phyloP scores from a whole-genome alignment of 192 early-diverging fungal genomes.

The Oehlia diaphana region DNA sequence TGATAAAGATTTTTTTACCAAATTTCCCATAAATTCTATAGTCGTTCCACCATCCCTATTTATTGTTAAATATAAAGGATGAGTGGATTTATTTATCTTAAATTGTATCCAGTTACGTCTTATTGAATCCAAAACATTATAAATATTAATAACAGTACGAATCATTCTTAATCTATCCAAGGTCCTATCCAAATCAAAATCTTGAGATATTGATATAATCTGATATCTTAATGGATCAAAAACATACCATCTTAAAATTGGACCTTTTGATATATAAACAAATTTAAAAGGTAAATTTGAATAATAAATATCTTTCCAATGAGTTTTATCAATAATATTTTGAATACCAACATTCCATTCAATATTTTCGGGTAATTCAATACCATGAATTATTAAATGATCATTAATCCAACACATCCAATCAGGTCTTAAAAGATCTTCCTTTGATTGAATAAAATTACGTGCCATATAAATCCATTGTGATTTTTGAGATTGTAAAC shows the following conservation, averaged over 20 bases:
- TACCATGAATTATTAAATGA: conserved; percentile 7
- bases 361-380: background rate
- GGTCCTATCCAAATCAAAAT: conserved; percentile 6
- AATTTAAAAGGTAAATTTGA: conserved; percentile 10
- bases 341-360: conserved; percentile 2
- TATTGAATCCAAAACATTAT: background rate
- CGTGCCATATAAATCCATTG: conserved; percentile 5
- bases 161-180: conserved; percentile 9
- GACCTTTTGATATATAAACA: conserved; percentile 13
- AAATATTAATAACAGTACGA: background rate
- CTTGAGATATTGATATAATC: background rate
- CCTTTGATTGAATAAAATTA: background rate
- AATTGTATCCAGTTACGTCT: background rate
- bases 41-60: background rate
- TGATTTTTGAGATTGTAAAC: background rate
- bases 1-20: conserved; percentile 11
- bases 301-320: conserved; percentile 16
- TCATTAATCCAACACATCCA: conserved; percentile 19
- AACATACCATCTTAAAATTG: background rate
- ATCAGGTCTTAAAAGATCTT: conserved; percentile 2
- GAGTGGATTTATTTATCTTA: background rate
- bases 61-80: conserved; percentile 2
- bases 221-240: background rate
- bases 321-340: background rate
- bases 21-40: conserved; percentile 1